phyloP scores from a whole-genome alignment of 371 early-diverging fungal species.

The Massospora cicadina region DNA sequence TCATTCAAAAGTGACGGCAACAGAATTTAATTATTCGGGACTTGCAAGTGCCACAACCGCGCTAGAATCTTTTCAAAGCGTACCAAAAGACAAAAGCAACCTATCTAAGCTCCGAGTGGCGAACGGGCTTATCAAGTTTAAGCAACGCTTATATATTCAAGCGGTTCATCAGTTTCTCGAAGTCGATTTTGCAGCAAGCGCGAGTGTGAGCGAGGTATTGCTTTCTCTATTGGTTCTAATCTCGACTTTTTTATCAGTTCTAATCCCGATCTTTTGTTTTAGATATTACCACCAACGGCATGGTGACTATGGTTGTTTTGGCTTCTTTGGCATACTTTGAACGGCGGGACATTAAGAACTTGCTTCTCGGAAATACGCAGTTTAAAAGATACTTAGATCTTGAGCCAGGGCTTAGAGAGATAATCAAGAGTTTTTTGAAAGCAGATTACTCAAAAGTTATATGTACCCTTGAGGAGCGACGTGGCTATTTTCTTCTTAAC shows the following conservation, averaged over 20 bases:
- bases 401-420: not conserved
- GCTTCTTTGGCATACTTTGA: not conserved
- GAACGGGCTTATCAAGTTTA: not conserved
- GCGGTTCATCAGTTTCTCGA: not conserved
- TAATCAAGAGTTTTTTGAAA: not conserved
- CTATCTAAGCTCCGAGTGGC: not conserved
- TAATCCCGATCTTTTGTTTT: too few species aligned
- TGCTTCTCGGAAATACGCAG: not conserved
- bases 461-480: not conserved
- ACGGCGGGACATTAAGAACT: not conserved
- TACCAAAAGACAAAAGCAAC: not conserved
- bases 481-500: not conserved
- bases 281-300: not conserved
- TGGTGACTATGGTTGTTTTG: not conserved
- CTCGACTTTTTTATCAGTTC: too few species aligned
- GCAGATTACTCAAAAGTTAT: not conserved
- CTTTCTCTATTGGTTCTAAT: too few species aligned
- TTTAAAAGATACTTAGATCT: not conserved
- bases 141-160: not conserved
- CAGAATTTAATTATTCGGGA: not conserved
- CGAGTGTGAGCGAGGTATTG: not conserved
- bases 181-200: not conserved
- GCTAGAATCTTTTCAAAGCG: not conserved
- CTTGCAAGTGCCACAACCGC: not conserved
- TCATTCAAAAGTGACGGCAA: not conserved